These are phyloP conservation scores for Neurospora sp. DNA, from an alignment of 2,329 filamentous ascomycete species.

Conservation along the genomic window DNA sequence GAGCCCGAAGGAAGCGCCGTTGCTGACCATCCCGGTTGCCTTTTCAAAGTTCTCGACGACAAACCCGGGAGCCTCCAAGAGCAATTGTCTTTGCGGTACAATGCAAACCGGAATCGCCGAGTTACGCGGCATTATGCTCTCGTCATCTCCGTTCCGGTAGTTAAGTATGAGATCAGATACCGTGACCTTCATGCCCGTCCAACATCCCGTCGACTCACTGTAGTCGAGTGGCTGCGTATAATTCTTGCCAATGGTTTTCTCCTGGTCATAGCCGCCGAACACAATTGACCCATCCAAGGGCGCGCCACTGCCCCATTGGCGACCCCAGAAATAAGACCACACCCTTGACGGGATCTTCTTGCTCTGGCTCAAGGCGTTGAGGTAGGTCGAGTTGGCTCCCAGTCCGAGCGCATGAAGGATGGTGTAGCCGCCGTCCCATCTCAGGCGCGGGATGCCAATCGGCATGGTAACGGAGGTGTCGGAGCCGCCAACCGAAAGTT, in stretches of 20 bases:
- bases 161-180: constrained; percentile 20
- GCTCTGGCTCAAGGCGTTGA: constrained; percentile 16
- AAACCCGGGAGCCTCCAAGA: constrained; percentile 18
- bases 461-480: constrained; percentile 9
- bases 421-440: constrained; percentile 21
- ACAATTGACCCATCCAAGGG: constrained; percentile 23
- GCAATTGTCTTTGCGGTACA: constrained; percentile 21
- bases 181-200: constrained; percentile 21
- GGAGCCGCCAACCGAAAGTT: not conserved
- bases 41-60: constrained; percentile 15
- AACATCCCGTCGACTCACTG: constrained; percentile 16
- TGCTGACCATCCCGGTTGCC: constrained; percentile 8
- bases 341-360: constrained; percentile 19
- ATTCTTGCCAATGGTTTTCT: constrained; percentile 21
- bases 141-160: constrained; percentile 17
- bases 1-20: constrained; percentile 7
- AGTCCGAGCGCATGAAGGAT: constrained; percentile 21
- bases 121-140: constrained; percentile 19
- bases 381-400: constrained; percentile 22
- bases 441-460: constrained; percentile 18
- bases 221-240: constrained; percentile 20
- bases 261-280: constrained; percentile 24
- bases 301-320: constrained; percentile 19
- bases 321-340: constrained; percentile 28
- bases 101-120: constrained; percentile 19